Base-by-base conservation (phyloP, 495 filamentous ascomycete species). In the Hypoxylon rickii region DNA sequence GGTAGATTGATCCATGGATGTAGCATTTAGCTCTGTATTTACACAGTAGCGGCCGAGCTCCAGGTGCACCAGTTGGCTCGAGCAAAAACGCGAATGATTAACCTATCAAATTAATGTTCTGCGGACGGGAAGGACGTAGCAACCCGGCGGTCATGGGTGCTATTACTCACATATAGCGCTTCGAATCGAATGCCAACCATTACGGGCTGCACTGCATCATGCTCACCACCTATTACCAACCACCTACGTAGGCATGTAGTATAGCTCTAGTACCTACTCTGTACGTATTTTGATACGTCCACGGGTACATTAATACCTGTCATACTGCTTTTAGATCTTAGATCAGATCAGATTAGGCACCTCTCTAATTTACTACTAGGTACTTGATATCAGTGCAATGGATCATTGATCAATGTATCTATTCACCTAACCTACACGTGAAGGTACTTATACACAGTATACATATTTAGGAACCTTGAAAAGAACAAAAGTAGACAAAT, bases 161-260 rank as follows among this genome's bases (percentile, higher is more conserved):
- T 45, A 58, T 58, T 58, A 58, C 54, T 58, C 41, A 58, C 43
- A 45, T 55, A 46, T 51, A 51, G 58, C 58, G 56, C 32, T 56
- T 31, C n/a, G n/a, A n/a, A n/a, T n/a, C 42, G 31, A 44, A 43
- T 7, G 40, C 44, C 58, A 55, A 46, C 43, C 55, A 51, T 61
- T 55, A 56, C 51, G 10, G 24, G 10, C 22, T 61, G 42, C 51
- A 29, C 50, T 48, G 42, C 49, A 34, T n/a, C n/a, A 55, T 45
- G 39, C 20, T 8, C n/a, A n/a, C n/a, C n/a, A n/a, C n/a, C n/a
- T n/a, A n/a, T n/a, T n/a, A n/a, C n/a, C n/a, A n/a, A n/a, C n/a
- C n/a, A n/a, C n/a, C n/a, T n/a, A n/a, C n/a, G n/a, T n/a, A n/a
- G n/a, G n/a, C n/a, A n/a, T n/a, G n/a, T n/a, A n/a, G n/a, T n/a